Evolutionary conservation across 495 filamentous ascomycete species (phyloP).

Genomic region (Melanomma pulvis-pyrius): DNA sequence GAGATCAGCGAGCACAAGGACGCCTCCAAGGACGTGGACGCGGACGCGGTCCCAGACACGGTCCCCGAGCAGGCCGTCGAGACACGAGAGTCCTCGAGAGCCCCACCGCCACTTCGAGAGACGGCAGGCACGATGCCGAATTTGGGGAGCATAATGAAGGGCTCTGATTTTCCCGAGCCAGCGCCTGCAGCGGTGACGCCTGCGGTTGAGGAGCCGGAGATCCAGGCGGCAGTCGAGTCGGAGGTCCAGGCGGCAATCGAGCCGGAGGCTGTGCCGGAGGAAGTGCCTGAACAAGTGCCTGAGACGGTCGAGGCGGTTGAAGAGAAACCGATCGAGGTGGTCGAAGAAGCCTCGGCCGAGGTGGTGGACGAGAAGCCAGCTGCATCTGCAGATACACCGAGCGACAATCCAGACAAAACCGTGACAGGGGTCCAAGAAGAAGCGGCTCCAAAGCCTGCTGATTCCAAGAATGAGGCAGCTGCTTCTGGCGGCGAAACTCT

Average conservation of each 20-base stretch:
- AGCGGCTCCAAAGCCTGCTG: slow-evolving; percentile 42
- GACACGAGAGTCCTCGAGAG: slow-evolving; percentile 20
- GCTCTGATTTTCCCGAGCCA: slow-evolving; percentile 37
- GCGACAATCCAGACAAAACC: slow-evolving; percentile 46
- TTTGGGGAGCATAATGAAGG: slow-evolving; percentile 40
- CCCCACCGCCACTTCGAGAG: slow-evolving; percentile 26
- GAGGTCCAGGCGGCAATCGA: not conserved
- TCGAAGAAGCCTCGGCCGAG: not conserved
- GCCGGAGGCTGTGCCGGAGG: not conserved
- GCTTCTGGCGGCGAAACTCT: not conserved
- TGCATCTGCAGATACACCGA: slow-evolving; percentile 39
- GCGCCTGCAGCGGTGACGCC: not conserved
- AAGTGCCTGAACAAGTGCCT: not conserved
- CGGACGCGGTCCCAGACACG: slow-evolving; percentile 30
- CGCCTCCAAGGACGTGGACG: slow-evolving; percentile 26
- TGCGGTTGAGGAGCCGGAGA: slow-evolving; percentile 8
- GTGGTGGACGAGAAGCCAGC: not conserved
- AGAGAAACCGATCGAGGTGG: not conserved
- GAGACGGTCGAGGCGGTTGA: not conserved
- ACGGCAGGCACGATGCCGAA: slow-evolving; percentile 30
- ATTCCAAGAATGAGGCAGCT: slow-evolving; percentile 42
- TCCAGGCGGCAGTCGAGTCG: not conserved
- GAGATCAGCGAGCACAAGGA: slow-evolving; percentile 42
- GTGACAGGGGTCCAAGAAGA: slow-evolving; percentile 45
- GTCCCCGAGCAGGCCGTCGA: slow-evolving; percentile 42